Evolutionary conservation across 768 basidiomycete genomes (phyloP), one percentile per base, ranked within the genome.

Genomic region (Coprinellus micaceus): DNA sequence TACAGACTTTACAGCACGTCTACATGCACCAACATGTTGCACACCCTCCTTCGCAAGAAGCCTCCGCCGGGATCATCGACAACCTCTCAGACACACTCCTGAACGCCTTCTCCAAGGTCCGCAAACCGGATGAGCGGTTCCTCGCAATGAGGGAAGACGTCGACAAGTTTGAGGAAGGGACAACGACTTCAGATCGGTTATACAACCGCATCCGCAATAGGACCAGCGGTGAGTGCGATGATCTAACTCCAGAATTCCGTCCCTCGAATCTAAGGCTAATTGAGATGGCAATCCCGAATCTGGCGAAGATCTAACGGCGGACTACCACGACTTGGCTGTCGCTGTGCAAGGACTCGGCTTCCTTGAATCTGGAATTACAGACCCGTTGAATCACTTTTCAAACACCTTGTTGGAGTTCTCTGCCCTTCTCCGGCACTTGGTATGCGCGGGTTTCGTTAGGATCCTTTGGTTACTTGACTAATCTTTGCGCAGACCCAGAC

Each of bases 321-420:
- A 99, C 77, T 99, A 99, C 71, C 94, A 98, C 68, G 97, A 98
- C 72, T 77, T 98, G 61, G 94, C 97, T 43, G 90, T 94, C 60
- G 89, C 93, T 41, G 93, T 97, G 46, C 96, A 98, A 69, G 96
- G 95, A 50, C 82, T 99, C 58, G 97, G 96, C 62, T 98, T 98
- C 74, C 82, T 99, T 60, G 97, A 99, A 72, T 93, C 91, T 60
- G 97, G 97, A 37, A 99, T 99, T 61, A 99, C 97, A 45, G 97
- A 99, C 66, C 95, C 94, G 1, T 75, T 99, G 62, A 96, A 96
- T 66, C 88, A 96, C 67, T 98, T 98, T 63, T 97, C 96, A 28
- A 95, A 96, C 67, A 94, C 94, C 1, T 77, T 99, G 53, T 80
- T 98, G 36, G 95, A 98, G 69, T 98, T 98, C 68, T 97, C 95